Conservation (phyloP, 2,329 filamentous ascomycete genomes). For the Neofusicoccum umdonicola region DNA sequence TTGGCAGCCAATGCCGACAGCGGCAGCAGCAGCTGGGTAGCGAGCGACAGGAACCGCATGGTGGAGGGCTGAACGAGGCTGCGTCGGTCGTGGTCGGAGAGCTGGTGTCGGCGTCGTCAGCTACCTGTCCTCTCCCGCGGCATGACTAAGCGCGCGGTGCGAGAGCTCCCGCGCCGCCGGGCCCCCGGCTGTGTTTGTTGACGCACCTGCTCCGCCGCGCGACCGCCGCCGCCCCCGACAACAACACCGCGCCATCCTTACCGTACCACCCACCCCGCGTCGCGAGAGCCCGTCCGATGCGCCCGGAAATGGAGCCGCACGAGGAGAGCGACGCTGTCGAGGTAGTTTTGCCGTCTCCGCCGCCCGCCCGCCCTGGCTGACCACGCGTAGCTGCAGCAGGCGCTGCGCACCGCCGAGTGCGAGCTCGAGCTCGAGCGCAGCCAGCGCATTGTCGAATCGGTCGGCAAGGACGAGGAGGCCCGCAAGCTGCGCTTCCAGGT, state of each 20-base stretch:
- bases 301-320: slow-evolving; percentile 27
- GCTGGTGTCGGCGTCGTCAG: slow-evolving; percentile 8
- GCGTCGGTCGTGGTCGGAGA: background rate
- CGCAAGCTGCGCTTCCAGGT: slow-evolving; percentile 68
- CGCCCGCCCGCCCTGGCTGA: background rate
- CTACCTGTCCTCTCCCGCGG: slow-evolving; percentile 1
- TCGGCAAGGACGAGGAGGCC: slow-evolving; percentile 72
- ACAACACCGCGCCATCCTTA: slow-evolving; percentile 6
- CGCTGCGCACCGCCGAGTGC: slow-evolving; percentile 54
- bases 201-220: background rate
- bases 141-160: background rate
- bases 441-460: slow-evolving; percentile 62
- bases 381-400: slow-evolving; percentile 44
- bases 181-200: background rate
- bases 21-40: slow-evolving; percentile 63
- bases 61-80: slow-evolving; percentile 34
- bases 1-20: slow-evolving; percentile 62
- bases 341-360: slow-evolving; percentile 21
- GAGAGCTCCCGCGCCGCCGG: background rate
- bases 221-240: background rate
- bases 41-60: slow-evolving; percentile 64
- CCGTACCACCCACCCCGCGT: background rate
- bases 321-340: slow-evolving; percentile 33
- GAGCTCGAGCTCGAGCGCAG: slow-evolving; percentile 69
- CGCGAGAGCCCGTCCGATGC: slow-evolving; percentile 22